Evolutionary conservation across 208 protist species (phyloP).

Genomic region (Crithidia fasciculata): DNA sequence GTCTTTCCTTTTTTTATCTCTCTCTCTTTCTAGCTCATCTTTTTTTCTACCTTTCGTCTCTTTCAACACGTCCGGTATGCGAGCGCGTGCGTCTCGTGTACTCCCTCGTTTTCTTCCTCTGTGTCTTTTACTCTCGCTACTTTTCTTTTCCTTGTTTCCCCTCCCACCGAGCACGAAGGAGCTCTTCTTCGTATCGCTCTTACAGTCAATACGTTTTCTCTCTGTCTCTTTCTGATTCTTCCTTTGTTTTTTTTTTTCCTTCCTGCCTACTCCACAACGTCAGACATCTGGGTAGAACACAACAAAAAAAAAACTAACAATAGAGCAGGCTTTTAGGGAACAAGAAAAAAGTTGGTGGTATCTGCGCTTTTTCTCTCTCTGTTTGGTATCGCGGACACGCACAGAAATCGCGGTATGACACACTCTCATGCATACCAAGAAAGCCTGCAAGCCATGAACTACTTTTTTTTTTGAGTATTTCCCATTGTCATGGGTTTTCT

Average conservation of each 20-base stretch:
- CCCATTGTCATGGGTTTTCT: too few relatives aligned
- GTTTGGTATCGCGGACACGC: not conserved
- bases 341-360: not conserved
- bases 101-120: not conserved
- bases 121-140: too few relatives aligned
- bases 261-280: not conserved
- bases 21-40: slow-evolving; percentile 1
- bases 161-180: not conserved
- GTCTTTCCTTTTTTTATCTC: slow-evolving; percentile 2
- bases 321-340: not conserved
- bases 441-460: too few relatives aligned
- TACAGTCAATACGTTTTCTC: not conserved
- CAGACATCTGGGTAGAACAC: too few relatives aligned
- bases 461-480: too few relatives aligned
- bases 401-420: too few relatives aligned
- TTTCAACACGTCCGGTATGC: slow-evolving; percentile 11
- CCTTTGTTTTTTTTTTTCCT: slow-evolving; percentile 2
- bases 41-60: not conserved
- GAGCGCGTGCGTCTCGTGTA: slow-evolving; percentile 3
- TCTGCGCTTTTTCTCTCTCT: not conserved
- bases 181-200: not conserved
- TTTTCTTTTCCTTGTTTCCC: not conserved
- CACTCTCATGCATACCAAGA: too few relatives aligned
- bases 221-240: not conserved
- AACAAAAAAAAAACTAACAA: not conserved